Conservation (phyloP, 208 protist genomes). For the Phytomonas sp. region DNA sequence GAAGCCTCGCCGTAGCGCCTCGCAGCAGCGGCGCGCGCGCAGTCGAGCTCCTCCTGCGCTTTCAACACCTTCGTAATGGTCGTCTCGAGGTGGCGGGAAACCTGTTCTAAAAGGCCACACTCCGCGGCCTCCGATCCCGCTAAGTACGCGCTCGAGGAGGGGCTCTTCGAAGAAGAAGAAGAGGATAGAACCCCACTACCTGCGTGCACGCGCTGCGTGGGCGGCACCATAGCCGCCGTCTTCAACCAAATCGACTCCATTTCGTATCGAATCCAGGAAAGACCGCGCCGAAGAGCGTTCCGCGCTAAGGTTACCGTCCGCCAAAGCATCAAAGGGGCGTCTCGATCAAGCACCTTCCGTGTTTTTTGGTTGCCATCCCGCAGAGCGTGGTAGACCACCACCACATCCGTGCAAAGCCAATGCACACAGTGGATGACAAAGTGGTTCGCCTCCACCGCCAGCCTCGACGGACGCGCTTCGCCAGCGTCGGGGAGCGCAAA, state of each 20-base stretch:
- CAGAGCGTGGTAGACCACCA: constrained; percentile 23
- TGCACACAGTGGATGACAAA: constrained; percentile 48
- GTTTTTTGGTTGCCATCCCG: constrained; percentile 11
- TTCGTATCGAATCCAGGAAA: constrained; percentile 33
- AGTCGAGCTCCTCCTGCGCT: constrained; percentile 38
- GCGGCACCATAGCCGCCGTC: background rate
- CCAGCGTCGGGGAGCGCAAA: background rate
- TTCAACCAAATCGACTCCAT: background rate
- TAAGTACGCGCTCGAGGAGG: background rate
- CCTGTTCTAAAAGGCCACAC: constrained; percentile 11
- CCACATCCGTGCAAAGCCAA: constrained; percentile 40
- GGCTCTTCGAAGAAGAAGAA: too few species aligned
- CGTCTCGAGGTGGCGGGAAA: constrained; percentile 25
- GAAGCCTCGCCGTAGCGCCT: constrained; percentile 39
- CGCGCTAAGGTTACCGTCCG: constrained; percentile 26
- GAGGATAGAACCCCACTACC: background rate
- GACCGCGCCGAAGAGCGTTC: constrained; percentile 42
- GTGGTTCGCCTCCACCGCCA: constrained; percentile 59
- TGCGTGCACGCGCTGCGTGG: background rate
- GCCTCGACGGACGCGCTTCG: constrained; percentile 20
- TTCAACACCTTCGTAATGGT: constrained; percentile 30
- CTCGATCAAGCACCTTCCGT: constrained; percentile 42
- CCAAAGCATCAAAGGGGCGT: constrained; percentile 48
- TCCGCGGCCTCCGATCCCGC: background rate
- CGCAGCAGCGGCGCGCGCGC: constrained; percentile 19